phyloP scores from a whole-genome alignment of 2,329 filamentous ascomycete species.

The Epichloe uncinata region DNA sequence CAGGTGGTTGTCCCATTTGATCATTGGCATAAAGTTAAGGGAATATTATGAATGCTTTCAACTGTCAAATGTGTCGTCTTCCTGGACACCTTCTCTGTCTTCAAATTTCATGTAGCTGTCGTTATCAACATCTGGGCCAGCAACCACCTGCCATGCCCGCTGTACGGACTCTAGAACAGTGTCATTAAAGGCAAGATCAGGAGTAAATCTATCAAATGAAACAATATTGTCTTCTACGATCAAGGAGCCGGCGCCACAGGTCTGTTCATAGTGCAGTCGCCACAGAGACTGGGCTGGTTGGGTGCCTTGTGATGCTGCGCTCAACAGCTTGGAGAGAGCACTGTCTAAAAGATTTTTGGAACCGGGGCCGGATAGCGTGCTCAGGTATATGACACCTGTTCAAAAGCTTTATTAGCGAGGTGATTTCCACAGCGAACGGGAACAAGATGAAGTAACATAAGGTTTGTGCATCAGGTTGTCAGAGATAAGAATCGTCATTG shows the following conservation, averaged over 20 bases:
- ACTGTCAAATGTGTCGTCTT: conserved; percentile 40
- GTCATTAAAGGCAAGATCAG: conserved; percentile 66
- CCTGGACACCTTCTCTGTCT: conserved; percentile 50
- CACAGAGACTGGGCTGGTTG: conserved; percentile 28
- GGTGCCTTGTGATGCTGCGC: conserved; percentile 14
- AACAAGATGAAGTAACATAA: conserved; percentile 5
- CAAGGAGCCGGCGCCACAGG: conserved; percentile 14
- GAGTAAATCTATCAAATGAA: conserved; percentile 42
- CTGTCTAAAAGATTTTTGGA: conserved; percentile 25
- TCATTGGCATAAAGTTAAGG: neutral
- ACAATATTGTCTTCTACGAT: conserved; percentile 31
- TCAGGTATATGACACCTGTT: conserved; percentile 23
- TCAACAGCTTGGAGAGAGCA: conserved; percentile 30
- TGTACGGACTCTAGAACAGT: conserved; percentile 51
- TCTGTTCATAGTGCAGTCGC: conserved; percentile 43
- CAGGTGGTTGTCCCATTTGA: neutral
- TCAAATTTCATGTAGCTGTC: conserved; percentile 63
- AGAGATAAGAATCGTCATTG: conserved; percentile 78
- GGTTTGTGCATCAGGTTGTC: conserved; percentile 64
- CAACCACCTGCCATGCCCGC: conserved; percentile 54
- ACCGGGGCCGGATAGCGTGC: conserved; percentile 20
- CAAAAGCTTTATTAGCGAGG: conserved; percentile 19
- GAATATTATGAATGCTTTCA: conserved; percentile 8
- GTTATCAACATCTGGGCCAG: conserved; percentile 32
- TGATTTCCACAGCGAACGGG: neutral